Evolutionary conservation across 108 stramenopile species (phyloP).

Genomic region (Nitzschia putrida): DNA sequence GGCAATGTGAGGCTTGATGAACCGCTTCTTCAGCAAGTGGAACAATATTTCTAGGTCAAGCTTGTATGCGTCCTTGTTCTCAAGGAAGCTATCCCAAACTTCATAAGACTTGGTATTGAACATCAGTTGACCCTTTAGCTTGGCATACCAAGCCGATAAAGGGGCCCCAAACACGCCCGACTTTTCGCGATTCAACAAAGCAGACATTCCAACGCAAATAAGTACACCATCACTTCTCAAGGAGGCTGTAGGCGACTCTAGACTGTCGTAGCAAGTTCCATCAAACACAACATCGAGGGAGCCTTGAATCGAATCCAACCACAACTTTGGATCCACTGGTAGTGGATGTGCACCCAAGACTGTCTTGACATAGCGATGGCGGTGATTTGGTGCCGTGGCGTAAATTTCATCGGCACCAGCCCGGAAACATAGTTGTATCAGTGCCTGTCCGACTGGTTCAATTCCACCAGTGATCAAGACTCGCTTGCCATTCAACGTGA

Average conservation of each 20-base stretch:
- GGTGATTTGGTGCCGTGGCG: conserved; percentile 54
- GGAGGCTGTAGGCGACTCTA: conserved; percentile 43
- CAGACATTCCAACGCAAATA: conserved; percentile 50
- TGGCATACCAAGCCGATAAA: conserved; percentile 46
- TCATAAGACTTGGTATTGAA: conserved; percentile 49
- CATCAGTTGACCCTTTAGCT: conserved; percentile 55
- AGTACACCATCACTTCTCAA: conserved; percentile 51
- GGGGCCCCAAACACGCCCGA: conserved; percentile 48
- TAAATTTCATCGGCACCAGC: conserved; percentile 59
- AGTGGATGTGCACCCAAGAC: conserved; percentile 56
- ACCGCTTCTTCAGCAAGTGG: conserved; percentile 48
- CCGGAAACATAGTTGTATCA: conserved; percentile 53
- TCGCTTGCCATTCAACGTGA: conserved; percentile 51
- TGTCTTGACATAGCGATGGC: conserved; percentile 45
- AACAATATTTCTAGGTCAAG: conserved; percentile 59
- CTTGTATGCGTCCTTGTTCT: conserved; percentile 46
- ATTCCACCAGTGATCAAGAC: conserved; percentile 65
- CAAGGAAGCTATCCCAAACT: conserved; percentile 39
- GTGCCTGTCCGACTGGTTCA: conserved; percentile 65
- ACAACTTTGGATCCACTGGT: conserved; percentile 43
- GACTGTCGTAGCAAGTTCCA: conserved; percentile 51
- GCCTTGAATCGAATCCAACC: conserved; percentile 49
- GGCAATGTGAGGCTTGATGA: conserved; percentile 63
- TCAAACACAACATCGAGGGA: conserved; percentile 74
- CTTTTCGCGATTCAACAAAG: conserved; percentile 32